Base-by-base conservation (phyloP, 495 filamentous ascomycete species). In the Xylaria cubensis region DNA sequence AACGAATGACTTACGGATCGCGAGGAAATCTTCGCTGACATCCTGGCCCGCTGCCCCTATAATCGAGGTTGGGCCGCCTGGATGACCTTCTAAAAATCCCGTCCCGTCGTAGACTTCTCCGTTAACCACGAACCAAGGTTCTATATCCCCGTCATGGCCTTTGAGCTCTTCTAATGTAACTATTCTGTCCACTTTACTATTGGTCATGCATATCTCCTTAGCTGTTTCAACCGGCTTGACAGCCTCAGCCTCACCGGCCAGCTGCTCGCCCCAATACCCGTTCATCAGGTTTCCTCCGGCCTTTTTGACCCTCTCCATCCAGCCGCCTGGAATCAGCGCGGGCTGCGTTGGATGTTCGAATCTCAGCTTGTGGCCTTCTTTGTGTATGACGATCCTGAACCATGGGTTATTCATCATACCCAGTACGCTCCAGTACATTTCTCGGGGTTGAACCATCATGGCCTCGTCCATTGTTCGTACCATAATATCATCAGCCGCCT, bases 331-430 rank as follows among this genome's bases (percentile, higher is more conserved):
- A 68, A 90, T 89, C 39, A 94, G 77, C 0, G 90, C 91, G 15
- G 95, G 94, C 74, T 94, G 92, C 1, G 93, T 97, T 1, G 95
- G 95, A 75, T 98, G 95, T 73, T 98, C 95, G 71, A 98, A 98
- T 9, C 89, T 87, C 55, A 98, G 80, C 29, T 73, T 78, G 44
- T 89, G 85, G 0, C 83, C 87, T 73, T 97, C 92, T 70, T 91
- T 90, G 53, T 87, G 89, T 70, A 98, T 93, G 6, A 90, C 87
- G 7, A 98, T 86, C 19, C 95, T 86, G 80, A 91, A 98, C 95
- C 95, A 98, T 8, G 94, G 92, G 76, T 97, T 98, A 79, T 98
- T 97, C 95, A 98, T 98, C 95, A 98, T 98, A 0, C 95, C 95
- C 53, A 98, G 82, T 21, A 97, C 95, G 69, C 89, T 93, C 95